phyloP scores from a whole-genome alignment of 2,329 filamentous ascomycete species.

The Cladorrhinum sp. region DNA sequence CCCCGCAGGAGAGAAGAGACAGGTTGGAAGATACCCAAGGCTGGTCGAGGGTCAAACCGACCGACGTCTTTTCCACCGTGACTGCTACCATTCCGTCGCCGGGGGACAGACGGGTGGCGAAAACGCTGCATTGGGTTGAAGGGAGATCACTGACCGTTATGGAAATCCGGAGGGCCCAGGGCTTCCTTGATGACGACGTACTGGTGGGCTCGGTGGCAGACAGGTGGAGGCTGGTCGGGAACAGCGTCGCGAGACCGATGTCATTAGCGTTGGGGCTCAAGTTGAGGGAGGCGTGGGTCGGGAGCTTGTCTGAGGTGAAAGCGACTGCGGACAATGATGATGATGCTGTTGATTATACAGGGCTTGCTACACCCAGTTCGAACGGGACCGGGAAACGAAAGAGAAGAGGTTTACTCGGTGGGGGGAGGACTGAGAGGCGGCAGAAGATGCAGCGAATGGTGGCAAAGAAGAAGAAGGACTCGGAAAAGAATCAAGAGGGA shows the following conservation, averaged over 20 bases:
- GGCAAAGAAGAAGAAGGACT: neutral
- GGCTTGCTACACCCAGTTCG: neutral
- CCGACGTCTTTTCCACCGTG: constrained; percentile 59
- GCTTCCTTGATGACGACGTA: constrained; percentile 67
- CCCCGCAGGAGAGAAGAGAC: neutral
- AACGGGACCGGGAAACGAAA: neutral
- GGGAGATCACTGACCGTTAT: constrained; percentile 59
- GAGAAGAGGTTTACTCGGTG: neutral
- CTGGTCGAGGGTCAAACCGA: constrained; percentile 53
- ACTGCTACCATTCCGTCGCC: constrained; percentile 48
- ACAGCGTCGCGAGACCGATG: constrained; percentile 69
- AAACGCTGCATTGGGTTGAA: constrained; percentile 63
- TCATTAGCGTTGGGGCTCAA: constrained; percentile 64
- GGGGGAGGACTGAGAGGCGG: neutral
- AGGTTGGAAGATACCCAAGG: constrained; percentile 32
- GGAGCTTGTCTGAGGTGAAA: constrained; percentile 36
- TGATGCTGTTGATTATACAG: neutral
- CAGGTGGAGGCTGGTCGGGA: constrained; percentile 69
- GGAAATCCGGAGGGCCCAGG: constrained; percentile 68
- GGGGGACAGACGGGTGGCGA: constrained; percentile 54
- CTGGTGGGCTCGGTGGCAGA: constrained; percentile 55
- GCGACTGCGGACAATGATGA: neutral
- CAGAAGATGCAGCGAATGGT: neutral
- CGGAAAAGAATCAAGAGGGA: neutral
- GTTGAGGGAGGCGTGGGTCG: constrained; percentile 57